Conservation (phyloP, 768 basidiomycete species). For the Austroboletus festivus region DNA sequence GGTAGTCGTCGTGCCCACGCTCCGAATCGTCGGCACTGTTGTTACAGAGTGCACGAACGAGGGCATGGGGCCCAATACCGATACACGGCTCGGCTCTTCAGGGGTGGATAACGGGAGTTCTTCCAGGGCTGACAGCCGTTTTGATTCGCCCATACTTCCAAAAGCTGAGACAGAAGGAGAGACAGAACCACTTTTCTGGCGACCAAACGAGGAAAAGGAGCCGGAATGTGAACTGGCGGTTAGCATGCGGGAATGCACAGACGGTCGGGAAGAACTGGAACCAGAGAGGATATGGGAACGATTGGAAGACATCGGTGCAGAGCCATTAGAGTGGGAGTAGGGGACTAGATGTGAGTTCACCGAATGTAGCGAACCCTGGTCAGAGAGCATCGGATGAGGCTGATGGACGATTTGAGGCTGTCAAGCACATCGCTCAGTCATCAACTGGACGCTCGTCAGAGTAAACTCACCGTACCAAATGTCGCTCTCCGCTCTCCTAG, state of each 20-base stretch:
- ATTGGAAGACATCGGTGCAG: slow-evolving; percentile 47
- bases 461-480: slow-evolving; percentile 57
- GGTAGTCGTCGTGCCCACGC: slow-evolving; percentile 30
- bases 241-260: slow-evolving; percentile 39
- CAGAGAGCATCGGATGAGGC: slow-evolving; percentile 45
- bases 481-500: slow-evolving; percentile 46
- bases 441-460: slow-evolving; percentile 2
- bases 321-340: slow-evolving; percentile 46
- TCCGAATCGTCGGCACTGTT: slow-evolving; percentile 30
- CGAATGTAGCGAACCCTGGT: slow-evolving; percentile 65
- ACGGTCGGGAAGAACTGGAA: slow-evolving; percentile 56
- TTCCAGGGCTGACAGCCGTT: slow-evolving; percentile 22
- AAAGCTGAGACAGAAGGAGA: slow-evolving; percentile 55
- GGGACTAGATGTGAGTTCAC: slow-evolving; percentile 57
- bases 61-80: slow-evolving; percentile 33
- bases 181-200: slow-evolving; percentile 32
- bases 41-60: slow-evolving; percentile 29
- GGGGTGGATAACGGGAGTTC: slow-evolving; percentile 15
- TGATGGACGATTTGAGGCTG: slow-evolving; percentile 47
- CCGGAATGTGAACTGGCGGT: slow-evolving; percentile 39
- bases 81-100: slow-evolving; percentile 22
- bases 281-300: slow-evolving; percentile 42
- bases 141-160: slow-evolving; percentile 29
- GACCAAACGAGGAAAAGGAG: slow-evolving; percentile 56
- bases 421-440: slow-evolving; percentile 13